Conservation (phyloP, 352 stramenopile species). For the Globisporangium iwayamae region DNA sequence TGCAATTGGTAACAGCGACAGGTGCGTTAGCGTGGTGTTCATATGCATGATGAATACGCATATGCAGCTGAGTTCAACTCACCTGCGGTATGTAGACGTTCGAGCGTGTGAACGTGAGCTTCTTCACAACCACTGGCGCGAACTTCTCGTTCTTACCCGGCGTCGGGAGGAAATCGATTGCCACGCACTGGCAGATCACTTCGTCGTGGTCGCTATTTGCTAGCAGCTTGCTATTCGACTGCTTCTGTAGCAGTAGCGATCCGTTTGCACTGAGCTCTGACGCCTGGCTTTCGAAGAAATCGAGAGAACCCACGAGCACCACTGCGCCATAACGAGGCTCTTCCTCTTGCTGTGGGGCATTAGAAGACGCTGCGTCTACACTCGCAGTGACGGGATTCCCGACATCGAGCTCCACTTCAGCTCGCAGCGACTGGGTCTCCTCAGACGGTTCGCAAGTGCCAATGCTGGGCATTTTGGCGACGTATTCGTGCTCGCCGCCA, state of each 20-base stretch:
- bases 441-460: background rate
- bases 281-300: constrained; percentile 6
- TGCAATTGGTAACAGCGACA: constrained; percentile 10
- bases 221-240: constrained; percentile 1
- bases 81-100: constrained; percentile 42
- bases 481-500: constrained; percentile 8
- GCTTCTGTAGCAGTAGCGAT: background rate
- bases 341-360: background rate
- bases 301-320: constrained; percentile 22
- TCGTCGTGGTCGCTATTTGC: constrained; percentile 14
- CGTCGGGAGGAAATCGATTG: constrained; percentile 61
- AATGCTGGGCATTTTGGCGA: constrained; percentile 9
- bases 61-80: background rate
- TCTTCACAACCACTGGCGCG: constrained; percentile 42
- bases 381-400: background rate
- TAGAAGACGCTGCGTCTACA: background rate
- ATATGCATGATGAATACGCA: background rate
- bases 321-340: constrained; percentile 30
- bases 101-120: constrained; percentile 37
- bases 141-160: constrained; percentile 24
- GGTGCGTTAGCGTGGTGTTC: background rate
- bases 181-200: constrained; percentile 42
- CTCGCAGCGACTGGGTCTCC: constrained; percentile 16
- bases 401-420: constrained; percentile 17
- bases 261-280: constrained; percentile 2